Base-by-base conservation (phyloP, 2,329 filamentous ascomycete species). In the Ascochyta koolunga region DNA sequence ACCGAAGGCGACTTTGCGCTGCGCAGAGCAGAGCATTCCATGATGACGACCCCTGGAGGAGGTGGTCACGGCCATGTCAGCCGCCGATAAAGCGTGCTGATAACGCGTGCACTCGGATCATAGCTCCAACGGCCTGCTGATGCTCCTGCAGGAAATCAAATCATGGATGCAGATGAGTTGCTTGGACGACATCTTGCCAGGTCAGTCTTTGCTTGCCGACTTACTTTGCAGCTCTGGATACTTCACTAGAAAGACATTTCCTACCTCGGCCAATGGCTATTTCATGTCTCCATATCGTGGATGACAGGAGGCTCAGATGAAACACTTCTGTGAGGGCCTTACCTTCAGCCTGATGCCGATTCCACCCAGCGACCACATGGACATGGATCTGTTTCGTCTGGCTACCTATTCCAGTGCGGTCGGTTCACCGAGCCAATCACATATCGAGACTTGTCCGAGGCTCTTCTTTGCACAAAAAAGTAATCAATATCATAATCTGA, bases 101-200 rank as follows among this genome's bases (percentile, higher is more conserved):
- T 54, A 55, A 56, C 39, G 42, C 53, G 37, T 48, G 53, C 59
- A 59, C 43, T 27, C n/a, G 40, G 41, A 64, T 50, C 62, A 65
- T 58, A 54, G 54, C 27, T 42, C 29, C 48, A 59, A 59, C 50
- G 54, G 54, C 51, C 25, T 43, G 40, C n/a, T n/a, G n/a, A n/a
- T n/a, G n/a, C 54, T 59, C 45, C 50, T 64, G 62, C 62, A 66
- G 52, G 29, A 59, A 40, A 55, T 46, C 57, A 45, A 56, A 49
- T 27, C 38, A 44, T 50, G 41, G 37, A 50, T 37, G 50, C 43
- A 47, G 48, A n/a, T n/a, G 56, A 46, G 60, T 71, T 67, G 64
- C 63, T 66, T 71, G 70, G 70, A 56, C 48, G 54, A 53, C 55
- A 57, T 58, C 45, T 49, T 69, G 68, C 68, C 69, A 72, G 60